Evolutionary conservation across 805 yeast species (phyloP), one percentile per base, ranked within the genome.

Genomic region (Barnettozyma wickerhamii): DNA sequence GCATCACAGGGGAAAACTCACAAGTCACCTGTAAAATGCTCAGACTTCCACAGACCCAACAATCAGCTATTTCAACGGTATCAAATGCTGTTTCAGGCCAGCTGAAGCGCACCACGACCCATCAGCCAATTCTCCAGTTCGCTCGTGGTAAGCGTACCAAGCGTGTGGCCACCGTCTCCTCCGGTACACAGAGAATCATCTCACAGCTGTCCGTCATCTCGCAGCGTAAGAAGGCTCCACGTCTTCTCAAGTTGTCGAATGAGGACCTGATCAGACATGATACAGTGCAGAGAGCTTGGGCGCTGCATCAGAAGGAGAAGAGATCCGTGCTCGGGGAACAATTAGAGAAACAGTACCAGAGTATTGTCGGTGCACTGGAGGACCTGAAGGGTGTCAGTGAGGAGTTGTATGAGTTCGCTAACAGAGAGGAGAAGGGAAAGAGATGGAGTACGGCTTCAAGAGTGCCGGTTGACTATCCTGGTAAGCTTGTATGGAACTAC

Each of bases 381-480:
- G 84, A 79, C 47, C 74, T 91, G 55, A 64, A 77, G 51, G 41
- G 51, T 4, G 56, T 73, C 7, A 70, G 69, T 45, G 77, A 80
- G 0, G 71, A 64, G 35, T 66, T 91, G 38, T 89, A 69, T 52
- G 73, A 69, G 39, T 68, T 68, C 24, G 95, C 96, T 10, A 81
- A 77, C 52, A 60, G 61, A 23, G 64, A 68, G 37, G 82, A 83
- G 50, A 61, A 62, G 33, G 71, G 70, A 38, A 69, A 70, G 43
- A 69, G 88, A 53, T 89, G 86, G 61, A 91, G 95, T 5, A 65
- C 85, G 52, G 96, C 91, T 56, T 60, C 87, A 60, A 78, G 93
- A 56, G 79, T 86, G 9, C 99, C 99, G 17, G 84, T 95, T 1
- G 91, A 89, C 41, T 86, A 70, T 46, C 99, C 99, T 12, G 84